These are phyloP conservation scores for Takashimella koratensis DNA, from an alignment of 1,284 basidiomycete species.

Conservation along the genomic window DNA sequence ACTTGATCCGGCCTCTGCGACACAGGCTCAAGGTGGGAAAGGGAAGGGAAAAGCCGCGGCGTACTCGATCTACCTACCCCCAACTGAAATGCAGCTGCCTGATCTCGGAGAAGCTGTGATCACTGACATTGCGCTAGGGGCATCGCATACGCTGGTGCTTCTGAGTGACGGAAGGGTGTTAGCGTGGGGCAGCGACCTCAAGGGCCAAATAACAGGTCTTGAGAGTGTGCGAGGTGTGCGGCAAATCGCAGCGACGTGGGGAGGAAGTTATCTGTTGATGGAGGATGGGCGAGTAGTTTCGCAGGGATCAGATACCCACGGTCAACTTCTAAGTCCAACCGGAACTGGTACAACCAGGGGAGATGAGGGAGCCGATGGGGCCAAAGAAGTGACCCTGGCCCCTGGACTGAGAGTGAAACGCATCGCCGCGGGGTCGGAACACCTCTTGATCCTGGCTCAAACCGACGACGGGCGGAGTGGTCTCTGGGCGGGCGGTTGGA, in stretches of 20 bases:
- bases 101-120: conserved; percentile 13
- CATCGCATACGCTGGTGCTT: conserved; percentile 65
- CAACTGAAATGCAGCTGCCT: conserved; percentile 20
- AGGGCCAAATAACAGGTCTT: conserved; percentile 60
- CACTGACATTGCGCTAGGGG: conserved; percentile 57
- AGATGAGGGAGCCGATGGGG: background rate
- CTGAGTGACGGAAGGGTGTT: conserved; percentile 54
- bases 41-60: conserved; percentile 27
- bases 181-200: conserved; percentile 64
- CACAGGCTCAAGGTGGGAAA: conserved; percentile 15
- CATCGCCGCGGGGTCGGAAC: conserved; percentile 74
- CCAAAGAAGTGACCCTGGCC: background rate
- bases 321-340: conserved; percentile 56
- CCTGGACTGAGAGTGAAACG: conserved; percentile 2
- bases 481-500: conserved; percentile 91
- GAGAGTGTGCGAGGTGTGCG: conserved; percentile 27
- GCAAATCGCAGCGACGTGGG: conserved; percentile 69
- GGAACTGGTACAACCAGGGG: background rate
- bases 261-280: conserved; percentile 63
- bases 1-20: conserved; percentile 20
- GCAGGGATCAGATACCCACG: conserved; percentile 63
- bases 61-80: conserved; percentile 14
- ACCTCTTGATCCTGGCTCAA: conserved; percentile 55
- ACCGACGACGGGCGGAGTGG: conserved; percentile 5
- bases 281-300: conserved; percentile 48